Percentiles rank a stretch among this genome's conserved stretches.
phyloP scores from a whole-genome alignment of 345 rosid species.

The Melastoma malabathricum region DNA sequence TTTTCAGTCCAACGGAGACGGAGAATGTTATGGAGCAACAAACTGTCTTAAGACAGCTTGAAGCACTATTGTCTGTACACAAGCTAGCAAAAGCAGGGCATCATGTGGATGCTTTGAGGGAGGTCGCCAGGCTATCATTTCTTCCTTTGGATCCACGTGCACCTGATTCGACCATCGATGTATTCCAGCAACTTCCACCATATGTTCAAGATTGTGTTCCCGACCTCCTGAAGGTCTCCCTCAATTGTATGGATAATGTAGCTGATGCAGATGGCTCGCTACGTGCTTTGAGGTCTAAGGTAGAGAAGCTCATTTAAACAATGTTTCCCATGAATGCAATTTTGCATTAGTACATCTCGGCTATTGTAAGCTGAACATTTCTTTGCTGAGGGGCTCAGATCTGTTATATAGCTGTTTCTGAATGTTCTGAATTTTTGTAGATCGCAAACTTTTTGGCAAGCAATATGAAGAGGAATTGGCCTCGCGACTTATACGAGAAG shows the following conservation, averaged over 20 bases:
- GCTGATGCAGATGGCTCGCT: slow-evolving; percentile 82
- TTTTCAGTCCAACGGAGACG: slow-evolving; percentile 65
- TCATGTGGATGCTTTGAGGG: slow-evolving; percentile 76
- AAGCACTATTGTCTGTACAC: slow-evolving; percentile 73
- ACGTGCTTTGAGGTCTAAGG: slow-evolving; percentile 91
- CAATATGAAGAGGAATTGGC: slow-evolving; percentile 77
- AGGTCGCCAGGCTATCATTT: slow-evolving; percentile 80
- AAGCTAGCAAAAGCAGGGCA: slow-evolving; percentile 54
- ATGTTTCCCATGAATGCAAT: not conserved
- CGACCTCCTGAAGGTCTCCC: slow-evolving; percentile 65
- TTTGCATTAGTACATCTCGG: too few relatives aligned
- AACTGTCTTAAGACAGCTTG: slow-evolving; percentile 86
- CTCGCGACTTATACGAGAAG: slow-evolving; percentile 74
- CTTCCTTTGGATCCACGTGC: slow-evolving; percentile 80
- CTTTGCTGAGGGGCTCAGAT: not conserved
- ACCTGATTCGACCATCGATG: slow-evolving; percentile 36
- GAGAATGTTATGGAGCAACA: slow-evolving; percentile 78
- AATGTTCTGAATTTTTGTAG: slow-evolving; percentile 30
- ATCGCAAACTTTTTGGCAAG: slow-evolving; percentile 77
- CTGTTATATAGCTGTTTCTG: not conserved
- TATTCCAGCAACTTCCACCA: slow-evolving; percentile 62
- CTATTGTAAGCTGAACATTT: not conserved
- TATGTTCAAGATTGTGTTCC: slow-evolving; percentile 86
- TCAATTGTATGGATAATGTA: slow-evolving; percentile 76
- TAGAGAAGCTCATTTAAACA: slow-evolving; percentile 10